These are phyloP conservation scores for Lentinula guzmanii DNA, from an alignment of 768 basidiomycete species.

Conservation along the genomic window DNA sequence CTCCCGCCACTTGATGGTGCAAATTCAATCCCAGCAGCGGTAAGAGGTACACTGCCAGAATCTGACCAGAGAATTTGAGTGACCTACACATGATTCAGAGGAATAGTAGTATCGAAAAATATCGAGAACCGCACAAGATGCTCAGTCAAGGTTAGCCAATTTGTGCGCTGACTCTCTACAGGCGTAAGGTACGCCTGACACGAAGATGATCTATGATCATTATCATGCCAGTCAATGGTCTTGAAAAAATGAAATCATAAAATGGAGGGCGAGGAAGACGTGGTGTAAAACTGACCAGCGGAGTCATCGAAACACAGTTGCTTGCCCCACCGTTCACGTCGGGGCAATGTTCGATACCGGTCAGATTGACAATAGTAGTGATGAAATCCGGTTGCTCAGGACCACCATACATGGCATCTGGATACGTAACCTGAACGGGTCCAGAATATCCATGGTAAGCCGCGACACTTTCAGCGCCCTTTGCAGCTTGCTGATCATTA, in stretches of 20 bases:
- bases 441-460: constrained; percentile 47
- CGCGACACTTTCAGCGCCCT: constrained; percentile 39
- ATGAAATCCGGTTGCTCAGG: constrained; percentile 47
- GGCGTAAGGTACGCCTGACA: constrained; percentile 50
- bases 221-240: constrained; percentile 42
- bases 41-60: constrained; percentile 25
- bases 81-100: constrained; percentile 22
- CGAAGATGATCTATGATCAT: constrained; percentile 49
- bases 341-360: constrained; percentile 39
- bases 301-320: constrained; percentile 52
- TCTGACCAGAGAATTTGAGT: constrained; percentile 37
- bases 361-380: constrained; percentile 37
- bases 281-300: constrained; percentile 27
- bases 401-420: constrained; percentile 49
- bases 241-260: constrained; percentile 11
- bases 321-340: constrained; percentile 53
- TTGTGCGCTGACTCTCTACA: constrained; percentile 37
- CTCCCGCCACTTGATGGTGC: constrained; percentile 30
- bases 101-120: neutral
- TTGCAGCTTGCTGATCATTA: constrained; percentile 35
- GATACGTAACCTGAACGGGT: constrained; percentile 49
- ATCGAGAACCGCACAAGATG: constrained; percentile 24
- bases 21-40: constrained; percentile 42
- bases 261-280: neutral
- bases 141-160: constrained; percentile 42